Percentiles rank a stretch among this genome's conserved stretches.
phyloP scores from a whole-genome alignment of 139 green algal genomes.

The Gonium pectorale region DNA sequence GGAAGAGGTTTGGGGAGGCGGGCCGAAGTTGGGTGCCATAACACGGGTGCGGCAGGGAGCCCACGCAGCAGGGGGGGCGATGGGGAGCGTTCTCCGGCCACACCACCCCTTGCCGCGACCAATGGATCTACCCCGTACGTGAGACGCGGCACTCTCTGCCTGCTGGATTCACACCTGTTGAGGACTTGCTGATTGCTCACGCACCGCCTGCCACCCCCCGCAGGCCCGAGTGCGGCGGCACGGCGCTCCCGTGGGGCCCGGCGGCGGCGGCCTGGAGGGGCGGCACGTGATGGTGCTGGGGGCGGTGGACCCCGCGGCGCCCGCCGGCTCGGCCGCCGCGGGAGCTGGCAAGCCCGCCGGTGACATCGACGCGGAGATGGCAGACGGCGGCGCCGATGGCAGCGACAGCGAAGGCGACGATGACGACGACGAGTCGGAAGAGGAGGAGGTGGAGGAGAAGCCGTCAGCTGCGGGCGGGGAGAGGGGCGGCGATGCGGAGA shows the following conservation, averaged over 20 bases:
- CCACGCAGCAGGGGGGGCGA: not conserved
- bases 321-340: too few relatives aligned
- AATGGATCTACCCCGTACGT: too few relatives aligned
- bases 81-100: not conserved
- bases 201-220: not conserved
- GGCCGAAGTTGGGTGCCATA: too few relatives aligned
- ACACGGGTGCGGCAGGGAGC: not conserved
- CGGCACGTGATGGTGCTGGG: constrained; percentile 21
- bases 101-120: not conserved
- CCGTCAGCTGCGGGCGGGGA: too few relatives aligned
- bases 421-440: too few relatives aligned
- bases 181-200: too few relatives aligned
- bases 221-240: constrained; percentile 37
- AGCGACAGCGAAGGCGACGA: constrained; percentile 3
- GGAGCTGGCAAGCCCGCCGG: not conserved
- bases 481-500: too few relatives aligned
- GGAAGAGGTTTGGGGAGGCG: too few relatives aligned
- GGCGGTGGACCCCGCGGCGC: constrained; percentile 18
- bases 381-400: not conserved
- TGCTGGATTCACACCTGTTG: too few relatives aligned
- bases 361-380: too few relatives aligned
- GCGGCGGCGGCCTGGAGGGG: not conserved
- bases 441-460: too few relatives aligned
- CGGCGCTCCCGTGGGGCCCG: not conserved
- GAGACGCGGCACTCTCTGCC: too few relatives aligned